phyloP scores from a whole-genome alignment of 2,329 filamentous ascomycete genomes.

The Xylariaceae sp. region DNA sequence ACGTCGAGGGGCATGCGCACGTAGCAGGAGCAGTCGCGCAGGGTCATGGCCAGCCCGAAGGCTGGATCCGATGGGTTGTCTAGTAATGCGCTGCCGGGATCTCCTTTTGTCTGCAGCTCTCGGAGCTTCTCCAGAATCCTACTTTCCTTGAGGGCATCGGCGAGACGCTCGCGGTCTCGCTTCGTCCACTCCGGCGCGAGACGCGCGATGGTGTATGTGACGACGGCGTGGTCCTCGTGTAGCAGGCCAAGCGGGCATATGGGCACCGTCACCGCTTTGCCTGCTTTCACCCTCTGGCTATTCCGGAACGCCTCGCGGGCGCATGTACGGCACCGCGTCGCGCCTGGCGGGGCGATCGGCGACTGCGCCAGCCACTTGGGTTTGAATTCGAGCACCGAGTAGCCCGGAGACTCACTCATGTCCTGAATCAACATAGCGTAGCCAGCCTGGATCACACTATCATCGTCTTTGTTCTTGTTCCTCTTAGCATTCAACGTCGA shows the following conservation, averaged over 20 bases:
- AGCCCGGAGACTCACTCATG: slow-evolving; percentile 60
- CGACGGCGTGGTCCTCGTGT: slow-evolving; percentile 53
- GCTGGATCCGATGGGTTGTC: slow-evolving; percentile 48
- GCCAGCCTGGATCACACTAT: slow-evolving; percentile 60
- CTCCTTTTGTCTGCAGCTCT: slow-evolving; percentile 46
- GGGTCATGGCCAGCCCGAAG: slow-evolving; percentile 76
- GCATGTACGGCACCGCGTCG: slow-evolving; percentile 76
- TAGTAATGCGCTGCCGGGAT: slow-evolving; percentile 51
- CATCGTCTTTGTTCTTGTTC: slow-evolving; percentile 49
- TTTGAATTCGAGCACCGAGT: slow-evolving; percentile 73
- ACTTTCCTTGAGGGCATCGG: slow-evolving; percentile 46
- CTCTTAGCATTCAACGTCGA: slow-evolving; percentile 57
- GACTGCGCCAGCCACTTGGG: slow-evolving; percentile 85
- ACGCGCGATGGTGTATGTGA: slow-evolving; percentile 50
- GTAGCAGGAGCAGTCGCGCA: slow-evolving; percentile 80
- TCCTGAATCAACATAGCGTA: slow-evolving; percentile 76
- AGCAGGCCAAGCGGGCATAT: slow-evolving; percentile 72
- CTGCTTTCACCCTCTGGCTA: slow-evolving; percentile 52
- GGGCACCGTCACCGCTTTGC: slow-evolving; percentile 44
- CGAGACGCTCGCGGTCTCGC: slow-evolving; percentile 42
- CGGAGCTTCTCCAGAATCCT: slow-evolving; percentile 46
- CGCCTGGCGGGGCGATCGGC: slow-evolving; percentile 67
- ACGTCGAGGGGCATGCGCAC: slow-evolving; percentile 58
- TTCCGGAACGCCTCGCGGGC: slow-evolving; percentile 58
- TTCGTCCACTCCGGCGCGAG: slow-evolving; percentile 44